Evolutionary conservation across 2,329 filamentous ascomycete species (phyloP).

Genomic region (Aspergillus oerlinghausenensis): DNA sequence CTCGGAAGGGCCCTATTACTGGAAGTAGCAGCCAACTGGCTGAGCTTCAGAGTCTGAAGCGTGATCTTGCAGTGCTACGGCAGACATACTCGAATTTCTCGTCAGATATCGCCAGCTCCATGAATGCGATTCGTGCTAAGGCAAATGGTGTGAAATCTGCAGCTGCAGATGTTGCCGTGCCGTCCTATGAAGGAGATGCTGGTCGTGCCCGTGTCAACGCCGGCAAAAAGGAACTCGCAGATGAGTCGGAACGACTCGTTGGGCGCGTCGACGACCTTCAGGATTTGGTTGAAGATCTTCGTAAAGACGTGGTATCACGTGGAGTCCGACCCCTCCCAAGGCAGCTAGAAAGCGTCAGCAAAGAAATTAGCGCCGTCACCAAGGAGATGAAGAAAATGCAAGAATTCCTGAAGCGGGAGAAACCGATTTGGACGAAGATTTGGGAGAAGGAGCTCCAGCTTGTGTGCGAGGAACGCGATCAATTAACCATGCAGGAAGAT

Average conservation of each 20-base stretch:
- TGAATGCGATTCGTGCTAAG: slow-evolving; percentile 76
- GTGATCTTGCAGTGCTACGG: slow-evolving; percentile 83
- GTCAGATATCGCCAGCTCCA: slow-evolving; percentile 80
- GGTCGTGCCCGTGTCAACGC: slow-evolving; percentile 79
- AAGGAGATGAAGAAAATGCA: slow-evolving; percentile 92
- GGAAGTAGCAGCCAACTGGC: slow-evolving; percentile 59
- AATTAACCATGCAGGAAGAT: slow-evolving; percentile 94
- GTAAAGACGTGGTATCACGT: slow-evolving; percentile 91
- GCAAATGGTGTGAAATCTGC: slow-evolving; percentile 74
- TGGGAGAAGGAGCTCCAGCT: slow-evolving; percentile 98
- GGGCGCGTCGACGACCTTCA: slow-evolving; percentile 94
- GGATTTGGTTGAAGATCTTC: slow-evolving; percentile 90
- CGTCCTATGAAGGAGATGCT: slow-evolving; percentile 68
- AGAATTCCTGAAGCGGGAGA: slow-evolving; percentile 85
- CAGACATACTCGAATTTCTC: slow-evolving; percentile 93
- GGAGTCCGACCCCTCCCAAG: slow-evolving; percentile 87
- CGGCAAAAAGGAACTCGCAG: slow-evolving; percentile 80
- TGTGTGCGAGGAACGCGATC: slow-evolving; percentile 90
- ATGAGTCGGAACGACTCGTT: slow-evolving; percentile 86
- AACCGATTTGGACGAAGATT: slow-evolving; percentile 97
- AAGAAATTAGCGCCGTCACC: slow-evolving; percentile 75
- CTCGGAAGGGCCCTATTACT: slow-evolving; percentile 23
- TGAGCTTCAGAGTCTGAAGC: slow-evolving; percentile 76
- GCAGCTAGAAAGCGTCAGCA: slow-evolving; percentile 82
- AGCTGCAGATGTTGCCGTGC: slow-evolving; percentile 66